phyloP scores from a whole-genome alignment of 176 grass and related monocot species.

The Themeda triandra region DNA sequence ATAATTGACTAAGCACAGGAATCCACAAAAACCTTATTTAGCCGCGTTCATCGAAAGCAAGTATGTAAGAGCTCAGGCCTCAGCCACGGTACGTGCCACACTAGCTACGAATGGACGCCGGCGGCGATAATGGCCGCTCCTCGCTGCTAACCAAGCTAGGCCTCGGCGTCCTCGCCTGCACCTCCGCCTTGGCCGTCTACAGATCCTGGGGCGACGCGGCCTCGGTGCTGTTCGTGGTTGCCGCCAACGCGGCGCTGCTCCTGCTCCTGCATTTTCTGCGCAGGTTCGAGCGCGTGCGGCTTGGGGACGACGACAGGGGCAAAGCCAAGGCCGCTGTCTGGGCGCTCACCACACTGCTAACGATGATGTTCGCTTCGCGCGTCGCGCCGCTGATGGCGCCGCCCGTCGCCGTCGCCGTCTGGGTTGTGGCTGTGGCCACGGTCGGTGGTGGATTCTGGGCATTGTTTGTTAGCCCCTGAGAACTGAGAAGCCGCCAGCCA shows the following conservation, averaged over 20 bases:
- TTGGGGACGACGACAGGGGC: neutral
- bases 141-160: neutral
- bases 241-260: neutral
- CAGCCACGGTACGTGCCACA: too few relatives aligned
- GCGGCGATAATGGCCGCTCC: too few relatives aligned
- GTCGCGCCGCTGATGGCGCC: constrained; percentile 22
- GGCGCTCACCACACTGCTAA: neutral
- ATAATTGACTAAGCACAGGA: too few relatives aligned
- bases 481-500: too few relatives aligned
- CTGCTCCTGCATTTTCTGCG: constrained; percentile 4
- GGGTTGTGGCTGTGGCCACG: neutral
- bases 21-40: too few relatives aligned
- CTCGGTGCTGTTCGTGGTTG: neutral
- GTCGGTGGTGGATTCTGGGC: neutral
- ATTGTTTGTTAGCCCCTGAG: neutral
- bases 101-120: too few relatives aligned
- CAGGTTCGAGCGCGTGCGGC: neutral
- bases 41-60: too few relatives aligned
- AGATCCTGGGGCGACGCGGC: neutral
- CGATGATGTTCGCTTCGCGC: constrained; percentile 4
- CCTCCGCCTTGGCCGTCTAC: neutral
- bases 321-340: neutral
- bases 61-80: too few relatives aligned
- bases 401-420: neutral
- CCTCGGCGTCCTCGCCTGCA: neutral